Base-by-base conservation (phyloP, 2,329 filamentous ascomycete genomes). In the Shiraia sp. region DNA sequence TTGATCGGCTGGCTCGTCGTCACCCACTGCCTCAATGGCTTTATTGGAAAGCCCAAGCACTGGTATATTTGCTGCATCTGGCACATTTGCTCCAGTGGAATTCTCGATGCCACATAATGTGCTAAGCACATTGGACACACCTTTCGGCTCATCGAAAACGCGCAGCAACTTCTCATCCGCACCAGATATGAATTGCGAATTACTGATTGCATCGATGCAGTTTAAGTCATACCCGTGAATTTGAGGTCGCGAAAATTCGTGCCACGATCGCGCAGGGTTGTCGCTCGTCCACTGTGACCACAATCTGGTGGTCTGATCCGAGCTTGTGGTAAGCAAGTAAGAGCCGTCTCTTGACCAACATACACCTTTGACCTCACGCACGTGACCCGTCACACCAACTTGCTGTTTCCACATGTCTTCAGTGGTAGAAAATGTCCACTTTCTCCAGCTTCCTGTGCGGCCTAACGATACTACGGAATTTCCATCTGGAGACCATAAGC, bases 181-280 rank as follows among this genome's bases (percentile, higher is more conserved):
- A 6, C 93, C 93, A 2, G 91, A 95, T 15, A 97, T 86, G 64
- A 99, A 99, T 55, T 86, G 86, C 6, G 82, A 79, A 6, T 80
- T 70, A 6, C 82, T 84, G 4, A 96, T 76, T 0, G 84, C 80
- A 61, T 90, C 87, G 50, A 97, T 85, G 68, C 93, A 97, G 74
- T 97, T 99, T 40, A 99, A 79, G 67, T 99, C 92, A 68, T 99
- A 99, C 26, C 93, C 93, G 66, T 99, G 93, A 52, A 99, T 99
- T 67, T 99, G 93, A 3, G 93, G 93, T 35, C 93, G 79, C 1
- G 91, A 87, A 75, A 97, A 90, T 68, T 99, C 93, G 69, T 97
- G 92, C 93, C 93, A 99, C 9, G 89, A 90, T 28, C 49, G 40
- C 10, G 33, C 1, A 4, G 16, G 3, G 3, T 56, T 60, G 3